Percentiles rank a stretch among this genome's conserved stretches.
Conservation (phyloP, 1,284 basidiomycete species). For the Uromyces viciae-fabae region DNA sequence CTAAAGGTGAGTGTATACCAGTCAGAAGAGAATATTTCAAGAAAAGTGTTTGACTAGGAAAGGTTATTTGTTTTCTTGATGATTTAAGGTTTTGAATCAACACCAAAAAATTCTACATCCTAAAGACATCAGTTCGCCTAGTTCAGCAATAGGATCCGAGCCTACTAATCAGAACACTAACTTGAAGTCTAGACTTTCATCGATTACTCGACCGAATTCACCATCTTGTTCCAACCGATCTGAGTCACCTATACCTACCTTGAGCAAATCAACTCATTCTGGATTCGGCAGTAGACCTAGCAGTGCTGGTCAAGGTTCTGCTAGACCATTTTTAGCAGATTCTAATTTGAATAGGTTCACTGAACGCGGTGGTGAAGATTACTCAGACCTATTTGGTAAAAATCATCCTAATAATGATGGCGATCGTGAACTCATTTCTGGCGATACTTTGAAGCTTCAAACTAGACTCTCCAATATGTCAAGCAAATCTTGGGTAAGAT, state of each 20-base stretch:
- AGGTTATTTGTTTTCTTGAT: neutral
- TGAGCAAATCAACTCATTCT: slow-evolving; percentile 20
- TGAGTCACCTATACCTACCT: slow-evolving; percentile 64
- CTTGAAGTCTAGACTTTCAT: slow-evolving; percentile 51
- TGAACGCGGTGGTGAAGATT: slow-evolving; percentile 49
- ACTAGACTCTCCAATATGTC: slow-evolving; percentile 64
- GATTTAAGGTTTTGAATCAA: slow-evolving; percentile 35
- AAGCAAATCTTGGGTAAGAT: slow-evolving; percentile 74
- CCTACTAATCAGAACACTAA: neutral
- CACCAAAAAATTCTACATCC: slow-evolving; percentile 46
- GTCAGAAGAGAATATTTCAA: neutral
- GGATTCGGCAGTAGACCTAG: neutral
- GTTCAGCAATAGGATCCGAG: slow-evolving; percentile 9
- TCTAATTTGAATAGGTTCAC: slow-evolving; percentile 64
- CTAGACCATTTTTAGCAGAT: slow-evolving; percentile 60
- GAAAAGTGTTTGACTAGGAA: neutral
- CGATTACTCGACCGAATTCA: slow-evolving; percentile 58
- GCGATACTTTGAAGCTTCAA: slow-evolving; percentile 67
- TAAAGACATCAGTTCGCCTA: slow-evolving; percentile 45
- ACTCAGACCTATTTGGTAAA: slow-evolving; percentile 49
- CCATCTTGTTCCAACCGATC: slow-evolving; percentile 59
- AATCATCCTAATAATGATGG: slow-evolving; percentile 39
- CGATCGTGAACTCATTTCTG: slow-evolving; percentile 1
- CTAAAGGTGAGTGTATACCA: slow-evolving; percentile 63
- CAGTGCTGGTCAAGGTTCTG: neutral